These are phyloP conservation scores for Cyberlindnera maritima DNA, from an alignment of 805 yeast genomes.

Conservation along the genomic window DNA sequence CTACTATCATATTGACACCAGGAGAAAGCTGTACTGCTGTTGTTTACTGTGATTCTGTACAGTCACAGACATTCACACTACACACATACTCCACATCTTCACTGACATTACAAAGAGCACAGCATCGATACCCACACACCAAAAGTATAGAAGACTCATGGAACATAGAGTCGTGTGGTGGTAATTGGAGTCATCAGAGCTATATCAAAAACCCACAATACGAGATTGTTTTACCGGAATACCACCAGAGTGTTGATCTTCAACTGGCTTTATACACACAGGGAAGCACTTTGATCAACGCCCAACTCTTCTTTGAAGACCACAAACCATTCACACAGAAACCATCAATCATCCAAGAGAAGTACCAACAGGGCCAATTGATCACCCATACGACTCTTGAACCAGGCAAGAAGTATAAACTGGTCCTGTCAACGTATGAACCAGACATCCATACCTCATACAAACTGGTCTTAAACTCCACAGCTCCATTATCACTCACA, in stretches of 20 bases:
- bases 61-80: constrained; percentile 20
- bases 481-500: constrained; percentile 10
- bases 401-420: constrained; percentile 39
- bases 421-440: constrained; percentile 46
- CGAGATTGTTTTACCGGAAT: constrained; percentile 30
- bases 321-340: constrained; percentile 31
- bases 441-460: constrained; percentile 31
- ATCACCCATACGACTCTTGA: constrained; percentile 24
- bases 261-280: constrained; percentile 26
- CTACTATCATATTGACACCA: constrained; percentile 32
- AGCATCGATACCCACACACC: constrained; percentile 21
- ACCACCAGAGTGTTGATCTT: constrained; percentile 18
- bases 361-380: constrained; percentile 31
- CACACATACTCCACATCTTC: constrained; percentile 17
- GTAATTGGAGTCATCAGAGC: constrained; percentile 47
- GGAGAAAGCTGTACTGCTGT: constrained; percentile 31
- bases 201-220: constrained; percentile 59
- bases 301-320: constrained; percentile 43
- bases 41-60: constrained; percentile 12
- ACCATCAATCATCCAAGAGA: constrained; percentile 34
- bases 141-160: constrained; percentile 39
- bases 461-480: constrained; percentile 32
- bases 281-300: constrained; percentile 33
- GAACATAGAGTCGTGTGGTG: constrained; percentile 47
- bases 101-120: constrained; percentile 32